Evolutionary conservation across 129 eudicot genomes (phyloP).

Genomic region (Chrysanthemum makinoi): DNA sequence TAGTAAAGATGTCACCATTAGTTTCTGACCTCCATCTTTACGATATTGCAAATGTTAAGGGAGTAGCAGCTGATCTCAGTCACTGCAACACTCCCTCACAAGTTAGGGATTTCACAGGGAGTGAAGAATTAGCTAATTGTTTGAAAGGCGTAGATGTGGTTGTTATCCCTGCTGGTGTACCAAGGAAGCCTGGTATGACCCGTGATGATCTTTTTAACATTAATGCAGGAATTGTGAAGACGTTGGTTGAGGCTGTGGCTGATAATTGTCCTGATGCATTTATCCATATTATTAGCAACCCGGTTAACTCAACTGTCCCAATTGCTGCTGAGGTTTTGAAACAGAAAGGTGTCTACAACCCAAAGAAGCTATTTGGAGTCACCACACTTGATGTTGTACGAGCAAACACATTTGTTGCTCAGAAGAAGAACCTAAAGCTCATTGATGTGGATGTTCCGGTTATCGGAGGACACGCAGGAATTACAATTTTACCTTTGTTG

Average conservation of each 20-base stretch:
- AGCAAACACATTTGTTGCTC: constrained; percentile 84
- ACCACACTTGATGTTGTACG: constrained; percentile 89
- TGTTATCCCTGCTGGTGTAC: constrained; percentile 89
- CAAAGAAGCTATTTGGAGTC: constrained; percentile 81
- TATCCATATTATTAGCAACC: constrained; percentile 81
- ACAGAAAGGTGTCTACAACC: constrained; percentile 71
- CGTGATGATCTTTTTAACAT: constrained; percentile 88
- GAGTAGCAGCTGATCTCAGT: constrained; percentile 87
- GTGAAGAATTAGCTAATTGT: constrained; percentile 50
- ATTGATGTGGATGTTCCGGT: constrained; percentile 87
- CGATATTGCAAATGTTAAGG: constrained; percentile 80
- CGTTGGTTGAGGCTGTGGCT: constrained; percentile 67
- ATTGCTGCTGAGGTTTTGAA: constrained; percentile 82
- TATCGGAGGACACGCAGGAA: constrained; percentile 84
- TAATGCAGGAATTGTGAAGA: constrained; percentile 73
- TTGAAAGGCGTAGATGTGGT: constrained; percentile 62
- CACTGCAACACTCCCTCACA: constrained; percentile 90
- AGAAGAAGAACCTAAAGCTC: constrained; percentile 72
- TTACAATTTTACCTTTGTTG: constrained; percentile 69
- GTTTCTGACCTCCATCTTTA: constrained; percentile 69
- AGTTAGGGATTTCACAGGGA: constrained; percentile 69
- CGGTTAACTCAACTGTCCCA: constrained; percentile 83
- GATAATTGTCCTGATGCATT: constrained; percentile 81
- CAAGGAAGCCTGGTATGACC: constrained; percentile 89
- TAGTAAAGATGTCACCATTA: constrained; percentile 82